Evolutionary conservation across 2,329 filamentous ascomycete genomes (phyloP).

Genomic region (Diplodia sapinea): DNA sequence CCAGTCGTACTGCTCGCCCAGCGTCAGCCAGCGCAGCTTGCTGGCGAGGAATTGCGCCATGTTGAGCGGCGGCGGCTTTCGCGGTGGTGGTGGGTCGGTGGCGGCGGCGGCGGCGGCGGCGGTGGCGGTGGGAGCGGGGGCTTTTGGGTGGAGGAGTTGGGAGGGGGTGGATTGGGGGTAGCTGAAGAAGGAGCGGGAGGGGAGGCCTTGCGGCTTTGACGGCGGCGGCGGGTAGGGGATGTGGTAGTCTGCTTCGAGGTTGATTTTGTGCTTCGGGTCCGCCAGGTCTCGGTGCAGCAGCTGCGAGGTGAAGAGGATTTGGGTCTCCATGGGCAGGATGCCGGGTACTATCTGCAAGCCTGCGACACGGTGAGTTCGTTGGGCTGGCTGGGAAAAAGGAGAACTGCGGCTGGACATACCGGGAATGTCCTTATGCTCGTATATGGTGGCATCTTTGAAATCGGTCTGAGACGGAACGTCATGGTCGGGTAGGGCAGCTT

Average conservation of each 20-base stretch:
- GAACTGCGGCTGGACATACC: slow-evolving; percentile 56
- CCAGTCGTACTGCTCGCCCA: slow-evolving; percentile 97
- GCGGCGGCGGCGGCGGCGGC: too few relatives aligned
- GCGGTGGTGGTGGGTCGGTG: slow-evolving; percentile 65
- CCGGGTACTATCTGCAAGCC: slow-evolving; percentile 80
- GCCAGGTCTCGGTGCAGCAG: slow-evolving; percentile 82
- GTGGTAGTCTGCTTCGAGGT: slow-evolving; percentile 81
- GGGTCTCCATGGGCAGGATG: slow-evolving; percentile 71
- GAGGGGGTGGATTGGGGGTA: background rate
- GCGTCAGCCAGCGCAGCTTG: slow-evolving; percentile 89
- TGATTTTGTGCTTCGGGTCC: slow-evolving; percentile 78
- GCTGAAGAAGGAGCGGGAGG: slow-evolving; percentile 57
- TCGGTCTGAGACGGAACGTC: slow-evolving; percentile 5
- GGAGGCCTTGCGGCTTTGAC: slow-evolving; percentile 23
- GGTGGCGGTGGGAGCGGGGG: slow-evolving; percentile 47
- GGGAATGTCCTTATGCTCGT: slow-evolving; percentile 70
- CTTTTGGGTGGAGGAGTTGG: slow-evolving; percentile 61
- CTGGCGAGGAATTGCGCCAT: slow-evolving; percentile 70
- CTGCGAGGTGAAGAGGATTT: slow-evolving; percentile 71
- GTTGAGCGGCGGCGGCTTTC: slow-evolving; percentile 70
- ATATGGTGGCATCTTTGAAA: slow-evolving; percentile 48
- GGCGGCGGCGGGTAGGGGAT: slow-evolving; percentile 63
- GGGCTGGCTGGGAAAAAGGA: background rate
- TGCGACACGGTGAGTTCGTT: slow-evolving; percentile 46
- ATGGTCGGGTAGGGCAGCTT: background rate